These are phyloP conservation scores for Aspergillus neoniger DNA, from an alignment of 2,329 filamentous ascomycete genomes.

Conservation along the genomic window DNA sequence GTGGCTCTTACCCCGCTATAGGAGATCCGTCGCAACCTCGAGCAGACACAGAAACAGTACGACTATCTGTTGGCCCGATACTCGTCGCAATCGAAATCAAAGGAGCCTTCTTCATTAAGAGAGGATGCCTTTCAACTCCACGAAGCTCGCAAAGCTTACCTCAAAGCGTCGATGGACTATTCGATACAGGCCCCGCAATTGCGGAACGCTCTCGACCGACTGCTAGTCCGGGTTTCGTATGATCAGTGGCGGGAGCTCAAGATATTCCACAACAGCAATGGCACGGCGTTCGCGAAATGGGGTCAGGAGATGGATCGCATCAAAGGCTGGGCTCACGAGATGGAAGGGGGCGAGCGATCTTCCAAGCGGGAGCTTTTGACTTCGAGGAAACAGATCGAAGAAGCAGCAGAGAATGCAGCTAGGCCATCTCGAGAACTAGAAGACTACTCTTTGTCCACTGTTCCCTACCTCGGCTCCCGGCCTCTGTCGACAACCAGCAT, in stretches of 20 bases:
- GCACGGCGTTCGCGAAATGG: conserved; percentile 65
- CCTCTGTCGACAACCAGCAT: conserved; percentile 66
- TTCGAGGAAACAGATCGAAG: conserved; percentile 79
- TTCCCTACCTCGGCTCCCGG: conserved; percentile 76
- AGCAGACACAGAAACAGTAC: conserved; percentile 78
- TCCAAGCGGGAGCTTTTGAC: conserved; percentile 80
- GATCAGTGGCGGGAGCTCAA: conserved; percentile 90
- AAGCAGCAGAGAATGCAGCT: conserved; percentile 67
- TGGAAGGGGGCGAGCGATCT: conserved; percentile 82
- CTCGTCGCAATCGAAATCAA: conserved; percentile 82
- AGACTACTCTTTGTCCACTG: conserved; percentile 85
- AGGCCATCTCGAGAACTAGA: conserved; percentile 90
- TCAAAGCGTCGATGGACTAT: conserved; percentile 92
- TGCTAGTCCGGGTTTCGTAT: conserved; percentile 79
- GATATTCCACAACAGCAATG: conserved; percentile 65
- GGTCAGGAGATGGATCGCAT: conserved; percentile 85
- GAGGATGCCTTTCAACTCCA: conserved; percentile 97
- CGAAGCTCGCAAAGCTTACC: conserved; percentile 85
- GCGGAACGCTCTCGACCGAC: conserved; percentile 77
- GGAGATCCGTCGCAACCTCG: conserved; percentile 74
- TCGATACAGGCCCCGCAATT: conserved; percentile 85
- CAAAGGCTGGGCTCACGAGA: conserved; percentile 87
- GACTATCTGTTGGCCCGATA: conserved; percentile 82
- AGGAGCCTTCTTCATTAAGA: conserved; percentile 84
- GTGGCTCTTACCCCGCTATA: conserved; percentile 26